Base-by-base conservation (phyloP, 2,329 filamentous ascomycete species). In the Stromatinia cepivora region DNA sequence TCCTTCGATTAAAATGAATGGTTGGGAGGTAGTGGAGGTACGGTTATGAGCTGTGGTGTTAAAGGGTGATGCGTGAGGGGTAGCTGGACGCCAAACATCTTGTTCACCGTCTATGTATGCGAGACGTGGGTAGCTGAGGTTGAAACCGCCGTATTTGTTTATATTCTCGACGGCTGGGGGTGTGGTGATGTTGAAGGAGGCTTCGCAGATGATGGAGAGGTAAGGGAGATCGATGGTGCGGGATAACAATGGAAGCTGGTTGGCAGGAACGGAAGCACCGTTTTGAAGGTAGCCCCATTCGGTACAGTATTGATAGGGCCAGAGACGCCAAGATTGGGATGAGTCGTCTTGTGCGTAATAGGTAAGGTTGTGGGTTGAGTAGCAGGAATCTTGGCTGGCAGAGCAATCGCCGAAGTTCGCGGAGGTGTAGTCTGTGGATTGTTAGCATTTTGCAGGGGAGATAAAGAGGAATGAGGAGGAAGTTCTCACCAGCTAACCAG, bases 251-350 rank as follows among this genome's bases (percentile, higher is more conserved):
- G 92, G 89, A 1, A 90, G 84, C 67, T 88, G 84, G 70, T 86
- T 81, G 0, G 81, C 75, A 0, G 92, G 92, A 0, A 89, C 88
- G 36, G 88, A 87, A 6, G 87, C 89, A 61, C 92, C 92, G 0
- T 90, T 92, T 73, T 90, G 86, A 63, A 94, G 87, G 79, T 87
- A 95, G 13, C 92, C 92, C 92, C 91, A 95, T 84, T 87, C 86
- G 20, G 77, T 80, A 70, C 75, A 59, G 25, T 70, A 69, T 64
- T 73, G 87, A 74, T 88, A 90, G 25, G 80, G 78, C 87, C 87
- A 90, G 67, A 80, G 77, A 36, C 83, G 79, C 81, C 82, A 86
- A n/a, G 73, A 75, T 69, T 82, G 79, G 3, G 72, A 73, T 39
- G 83, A 76, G 71, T 81, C 80, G 70, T 83, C 80, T 73, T 81